Evolutionary conservation across 306 rosid genomes (phyloP).

Genomic region (Quercus robur): DNA sequence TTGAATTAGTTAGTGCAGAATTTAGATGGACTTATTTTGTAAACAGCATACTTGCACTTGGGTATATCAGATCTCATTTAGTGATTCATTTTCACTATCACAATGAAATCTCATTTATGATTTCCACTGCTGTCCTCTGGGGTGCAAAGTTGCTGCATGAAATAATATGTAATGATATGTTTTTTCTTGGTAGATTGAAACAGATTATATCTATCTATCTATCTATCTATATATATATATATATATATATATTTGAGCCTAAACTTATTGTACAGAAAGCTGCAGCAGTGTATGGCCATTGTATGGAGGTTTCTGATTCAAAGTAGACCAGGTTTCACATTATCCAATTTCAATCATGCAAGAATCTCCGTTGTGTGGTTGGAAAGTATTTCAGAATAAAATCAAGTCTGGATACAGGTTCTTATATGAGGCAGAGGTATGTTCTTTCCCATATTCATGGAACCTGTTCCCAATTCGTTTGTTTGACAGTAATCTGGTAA

Average conservation of each 20-base stretch:
- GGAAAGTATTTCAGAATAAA: neutral
- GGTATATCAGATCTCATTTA: neutral
- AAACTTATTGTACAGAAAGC: too few relatives aligned
- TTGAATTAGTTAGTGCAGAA: too few relatives aligned
- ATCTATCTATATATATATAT: too few relatives aligned
- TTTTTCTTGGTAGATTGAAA: too few relatives aligned
- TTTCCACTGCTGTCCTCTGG: neutral
- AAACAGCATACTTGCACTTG: neutral
- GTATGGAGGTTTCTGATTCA: too few relatives aligned
- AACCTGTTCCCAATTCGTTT: neutral
- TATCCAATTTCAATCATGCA: neutral
- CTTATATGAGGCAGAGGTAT: neutral
- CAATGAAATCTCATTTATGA: neutral
- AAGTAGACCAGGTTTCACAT: neutral
- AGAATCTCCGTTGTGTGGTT: neutral
- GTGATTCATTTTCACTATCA: neutral
- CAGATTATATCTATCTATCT: too few relatives aligned
- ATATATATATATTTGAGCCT: too few relatives aligned
- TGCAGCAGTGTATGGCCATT: too few relatives aligned
- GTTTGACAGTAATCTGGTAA: neutral
- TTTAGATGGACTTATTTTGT: too few relatives aligned
- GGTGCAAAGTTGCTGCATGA: neutral
- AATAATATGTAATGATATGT: neutral
- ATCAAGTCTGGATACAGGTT: too few relatives aligned
- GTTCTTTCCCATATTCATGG: neutral